Base-by-base conservation (phyloP, 1,284 basidiomycete genomes). In the Marasmius oreades region DNA sequence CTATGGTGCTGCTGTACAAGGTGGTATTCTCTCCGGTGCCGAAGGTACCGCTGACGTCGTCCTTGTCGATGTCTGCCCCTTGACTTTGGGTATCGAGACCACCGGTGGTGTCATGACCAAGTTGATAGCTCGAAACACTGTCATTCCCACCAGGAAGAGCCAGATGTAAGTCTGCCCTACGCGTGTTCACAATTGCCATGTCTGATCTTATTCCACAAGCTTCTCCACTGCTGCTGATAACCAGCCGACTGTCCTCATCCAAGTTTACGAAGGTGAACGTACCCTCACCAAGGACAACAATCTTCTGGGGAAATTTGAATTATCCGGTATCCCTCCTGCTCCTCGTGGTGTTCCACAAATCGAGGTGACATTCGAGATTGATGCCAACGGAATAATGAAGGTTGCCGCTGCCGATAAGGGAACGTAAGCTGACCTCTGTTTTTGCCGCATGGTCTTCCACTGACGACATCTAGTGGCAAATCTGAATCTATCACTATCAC, bases 71-170 rank as follows among this genome's bases (percentile, higher is more conserved):
- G 94, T 98, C 70, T 90, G 88, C 82, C 93, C 95, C 23, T 81
- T 96, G 43, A 95, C 92, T 24, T 86, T 96, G 67, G 95, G 95
- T 86, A 98, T 98, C 66, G 95, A 98, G 84, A 98, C 95, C 64
- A 96, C 95, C 50, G 96, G 96, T 63, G 96, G 95, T 75, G 95
- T 98, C 66, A 94, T 98, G 85, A 98, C 95, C 69, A 95, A 96
- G 78, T 85, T 98, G 67, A 96, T 96, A 67, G 82, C 91, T 60
- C 91, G 95, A 68, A 98, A 98, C 88, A 98, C 96, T 31, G 93
- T 96, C 69, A 93, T 99, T 64, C 95, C 95, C 57, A 98, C 96
- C 70, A 93, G 93, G 82, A 98, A 99, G 83, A 88, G 87, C 59
- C 93, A 98, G 77, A 96, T 96, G 85, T 86, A 62, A 2, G 80